Base-by-base conservation (phyloP, 2,329 filamentous ascomycete genomes). In the Colletotrichum orbiculare region DNA sequence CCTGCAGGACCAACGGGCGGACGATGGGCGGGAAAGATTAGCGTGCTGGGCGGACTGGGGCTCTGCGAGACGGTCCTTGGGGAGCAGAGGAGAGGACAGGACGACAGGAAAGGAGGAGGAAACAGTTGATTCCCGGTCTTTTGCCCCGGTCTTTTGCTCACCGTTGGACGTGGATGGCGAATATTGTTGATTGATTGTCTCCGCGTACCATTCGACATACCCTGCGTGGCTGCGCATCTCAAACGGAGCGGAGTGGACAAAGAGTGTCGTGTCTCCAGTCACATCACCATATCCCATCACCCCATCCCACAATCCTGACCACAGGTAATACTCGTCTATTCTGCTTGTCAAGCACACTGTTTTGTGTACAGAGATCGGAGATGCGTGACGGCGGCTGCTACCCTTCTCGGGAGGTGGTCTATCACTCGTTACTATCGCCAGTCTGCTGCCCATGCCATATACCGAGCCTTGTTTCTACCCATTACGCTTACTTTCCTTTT, bases 11-110 rank as follows among this genome's bases (percentile, higher is more conserved):
- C 17, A 33, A 43, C 47, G 15, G 54, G 56, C 61, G 61, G 61
- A 38, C 47, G 15, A 42, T 35, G 60, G 60, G 60, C 43, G 43
- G 54, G 47, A 25, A 46, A 42, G 37, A 11, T 48, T 47, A 54
- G 42, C 41, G 33, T 60, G 55, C 60, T 50, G 55, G 55, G 55
- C 54, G 48, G 60, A 60, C 54, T 58, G 34, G 54, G 52, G 37
- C 45, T 47, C 39, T 12, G 34, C 17, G 46, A 42, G 46, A 48
- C 17, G 54, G 41, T 39, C 15, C 15, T 9, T 33, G 54, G 42
- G 13, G 25, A 33, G 46, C 8, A 25, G 25, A 25, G 25, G 4
- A 25, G 25, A 4, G 25, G 25, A 25, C 25, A 25, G 25, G 25
- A 25, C 25, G 25, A 39, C n/a, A 43, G 46, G 54, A 25, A 33